Base-by-base conservation (phyloP, 371 early-diverging fungal genomes). In the Umbelopsis sp. region DNA sequence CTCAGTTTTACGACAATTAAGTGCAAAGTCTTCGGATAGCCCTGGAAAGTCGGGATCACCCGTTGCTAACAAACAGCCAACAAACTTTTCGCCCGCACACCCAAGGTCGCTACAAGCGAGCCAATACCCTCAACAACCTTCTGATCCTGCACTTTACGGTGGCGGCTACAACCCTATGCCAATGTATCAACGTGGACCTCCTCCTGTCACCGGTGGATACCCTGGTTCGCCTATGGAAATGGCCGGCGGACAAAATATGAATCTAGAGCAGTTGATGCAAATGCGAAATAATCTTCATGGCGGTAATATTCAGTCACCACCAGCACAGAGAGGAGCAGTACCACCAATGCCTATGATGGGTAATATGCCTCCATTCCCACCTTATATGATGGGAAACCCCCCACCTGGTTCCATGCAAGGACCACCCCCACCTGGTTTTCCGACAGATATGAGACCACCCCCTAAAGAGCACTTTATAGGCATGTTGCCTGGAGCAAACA, bases 1-100 rank as follows among this genome's bases (percentile, higher is more conserved):
- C 6, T 87, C 88, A 32, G 89, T 89, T 14, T 77, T 87, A 50
- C 87, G 89, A 50, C 89, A 89, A 68, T 74, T 89, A 83, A 87
- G 88, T 63, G 83, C 87, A 11, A 78, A 83, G 63, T 80, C 86
- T 14, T 72, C 75, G 0, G 76, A 74, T 68, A 80, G 80, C 37
- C 75, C 68, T 29, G 72, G 67, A n/a, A 50, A 48, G 20, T 45
- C 52, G 4, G 57, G 70, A 38, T 73, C 73, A 0, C 73, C 73
- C 3, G 63, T 51, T 24, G 63, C 70, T 22, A 70, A 67, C 67
- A 24, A 73, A 48, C 48, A 65, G 53, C 41, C 38, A 57, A 12
- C 37, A 45, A 38, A 44, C 62, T 20, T 65, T 24, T 50, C 63
- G 32, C 65, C 25, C 50, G 22, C 45, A 62, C 37, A 44, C 44